Evolutionary conservation across 108 stramenopile species (phyloP), one percentile per base, ranked within the genome.

Genomic region (Pseudonitzschia multiseries): DNA sequence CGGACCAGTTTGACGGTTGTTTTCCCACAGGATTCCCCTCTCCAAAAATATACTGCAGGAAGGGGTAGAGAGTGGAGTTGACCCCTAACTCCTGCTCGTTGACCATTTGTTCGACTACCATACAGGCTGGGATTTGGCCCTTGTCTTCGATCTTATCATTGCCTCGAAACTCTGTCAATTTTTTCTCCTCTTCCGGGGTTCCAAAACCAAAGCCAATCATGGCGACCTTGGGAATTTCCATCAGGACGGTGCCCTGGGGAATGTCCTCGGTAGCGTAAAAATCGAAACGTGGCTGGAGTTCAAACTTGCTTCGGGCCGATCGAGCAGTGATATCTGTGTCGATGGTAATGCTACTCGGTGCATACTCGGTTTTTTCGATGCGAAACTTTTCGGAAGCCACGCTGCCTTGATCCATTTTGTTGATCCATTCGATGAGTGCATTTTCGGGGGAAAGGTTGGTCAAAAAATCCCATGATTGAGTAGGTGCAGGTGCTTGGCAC

Each of bases 1-100:
- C 21, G 46, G 66, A 67, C 66, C 66, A 67, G 17, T 6, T n/a
- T 1, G 46, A 28, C 12, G 66, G 66, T 21, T 67, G 42, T 40
- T 62, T 62, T 0, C 61, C 61, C 29, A 14, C 13, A 8, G 61
- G 61, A 20, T 62, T 62, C 12, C 61, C 61, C 1, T 0, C 15
- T 14, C 0, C 0, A 33, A 62, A 62, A 0, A 62, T 4, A 40
- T 31, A 62, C 31, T 62, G 14, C 29, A 62, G 0, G 40, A 29
- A 62, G 32, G 61, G 61, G 31, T 62, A 14, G 0, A 21, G 0
- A 17, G 9, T 0, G 5, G 36, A 40, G n/a, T n/a, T 28, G 32
- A 8, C 13, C 31, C 0, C 41, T 20, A 36, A 36, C 33, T 21
- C n/a, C 13, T n/a, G 33, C 36, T 33, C 61, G 54, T 56, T 56